These are phyloP conservation scores for Metschnikowia anglica DNA, from an alignment of 805 yeast species.

Conservation along the genomic window DNA sequence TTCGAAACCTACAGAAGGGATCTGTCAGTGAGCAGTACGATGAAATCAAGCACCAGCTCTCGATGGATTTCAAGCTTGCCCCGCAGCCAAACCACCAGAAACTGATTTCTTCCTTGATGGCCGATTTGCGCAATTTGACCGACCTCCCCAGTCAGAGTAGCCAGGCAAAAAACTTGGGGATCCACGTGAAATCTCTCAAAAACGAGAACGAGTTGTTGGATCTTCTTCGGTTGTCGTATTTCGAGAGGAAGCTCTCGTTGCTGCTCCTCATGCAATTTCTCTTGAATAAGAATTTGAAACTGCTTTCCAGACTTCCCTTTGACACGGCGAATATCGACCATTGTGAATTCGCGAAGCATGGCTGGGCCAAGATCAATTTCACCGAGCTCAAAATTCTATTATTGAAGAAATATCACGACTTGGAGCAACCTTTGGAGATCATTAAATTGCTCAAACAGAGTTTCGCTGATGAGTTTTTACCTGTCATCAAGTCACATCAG, in stretches of 20 bases:
- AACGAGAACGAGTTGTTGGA: constrained; percentile 24
- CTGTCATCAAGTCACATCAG: constrained; percentile 22
- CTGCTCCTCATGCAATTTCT: constrained; percentile 28
- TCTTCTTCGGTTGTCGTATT: constrained; percentile 25
- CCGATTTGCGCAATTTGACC: constrained; percentile 24
- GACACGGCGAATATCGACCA: constrained; percentile 22
- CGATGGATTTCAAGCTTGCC: constrained; percentile 4
- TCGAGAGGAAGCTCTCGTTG: constrained; percentile 28
- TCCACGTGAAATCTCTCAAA: constrained; percentile 21
- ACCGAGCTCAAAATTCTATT: constrained; percentile 32
- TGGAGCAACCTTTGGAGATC: constrained; percentile 33
- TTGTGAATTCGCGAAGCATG: constrained; percentile 21
- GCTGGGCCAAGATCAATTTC: constrained; percentile 25
- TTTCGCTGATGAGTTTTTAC: constrained; percentile 27
- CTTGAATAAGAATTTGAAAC: constrained; percentile 25
- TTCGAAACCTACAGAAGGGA: constrained; percentile 34
- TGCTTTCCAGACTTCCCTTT: constrained; percentile 19
- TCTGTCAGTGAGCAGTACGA: constrained; percentile 31
- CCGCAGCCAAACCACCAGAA: constrained; percentile 8
- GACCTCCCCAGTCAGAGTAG: background rate
- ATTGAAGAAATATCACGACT: constrained; percentile 37
- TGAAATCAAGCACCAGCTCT: constrained; percentile 8
- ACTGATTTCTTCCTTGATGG: constrained; percentile 25
- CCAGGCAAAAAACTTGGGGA: background rate
- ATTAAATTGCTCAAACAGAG: constrained; percentile 30